These are phyloP conservation scores for Rhodotorula sp. DNA, from an alignment of 1,284 basidiomycete genomes.

Conservation along the genomic window DNA sequence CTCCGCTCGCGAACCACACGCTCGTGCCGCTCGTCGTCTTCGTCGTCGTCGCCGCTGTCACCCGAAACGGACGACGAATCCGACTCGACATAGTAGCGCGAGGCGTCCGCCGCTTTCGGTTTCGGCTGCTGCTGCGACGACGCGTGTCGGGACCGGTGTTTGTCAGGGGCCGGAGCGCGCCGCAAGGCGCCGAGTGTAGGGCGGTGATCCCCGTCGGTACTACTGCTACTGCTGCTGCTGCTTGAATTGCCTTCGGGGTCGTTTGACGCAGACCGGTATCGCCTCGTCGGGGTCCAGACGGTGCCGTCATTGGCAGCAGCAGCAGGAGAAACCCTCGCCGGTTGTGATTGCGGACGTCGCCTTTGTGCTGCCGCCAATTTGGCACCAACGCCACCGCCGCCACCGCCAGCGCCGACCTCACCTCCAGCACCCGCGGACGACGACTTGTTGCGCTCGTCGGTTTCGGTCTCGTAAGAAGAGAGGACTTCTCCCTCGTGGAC, in stretches of 20 bases:
- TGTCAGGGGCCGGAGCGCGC: too few species aligned
- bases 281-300: not conserved
- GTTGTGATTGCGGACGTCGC: not conserved
- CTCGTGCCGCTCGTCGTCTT: conserved; percentile 23
- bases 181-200: not conserved
- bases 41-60: conserved; percentile 4
- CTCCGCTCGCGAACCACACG: conserved; percentile 20
- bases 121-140: not conserved
- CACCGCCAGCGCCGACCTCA: too few species aligned
- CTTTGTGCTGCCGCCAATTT: not conserved
- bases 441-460: not conserved
- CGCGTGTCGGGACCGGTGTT: too few species aligned
- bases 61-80: not conserved
- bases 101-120: not conserved
- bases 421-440: too few species aligned
- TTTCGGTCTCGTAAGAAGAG: not conserved
- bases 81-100: not conserved
- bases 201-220: not conserved
- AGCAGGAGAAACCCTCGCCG: not conserved
- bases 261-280: too few species aligned
- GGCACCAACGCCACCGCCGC: not conserved
- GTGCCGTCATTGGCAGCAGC: not conserved
- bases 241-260: too few species aligned
- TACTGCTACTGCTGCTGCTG: not conserved
- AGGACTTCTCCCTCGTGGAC: not conserved